phyloP scores from a whole-genome alignment of 2,329 filamentous ascomycete species.

The Drechslera avenae region DNA sequence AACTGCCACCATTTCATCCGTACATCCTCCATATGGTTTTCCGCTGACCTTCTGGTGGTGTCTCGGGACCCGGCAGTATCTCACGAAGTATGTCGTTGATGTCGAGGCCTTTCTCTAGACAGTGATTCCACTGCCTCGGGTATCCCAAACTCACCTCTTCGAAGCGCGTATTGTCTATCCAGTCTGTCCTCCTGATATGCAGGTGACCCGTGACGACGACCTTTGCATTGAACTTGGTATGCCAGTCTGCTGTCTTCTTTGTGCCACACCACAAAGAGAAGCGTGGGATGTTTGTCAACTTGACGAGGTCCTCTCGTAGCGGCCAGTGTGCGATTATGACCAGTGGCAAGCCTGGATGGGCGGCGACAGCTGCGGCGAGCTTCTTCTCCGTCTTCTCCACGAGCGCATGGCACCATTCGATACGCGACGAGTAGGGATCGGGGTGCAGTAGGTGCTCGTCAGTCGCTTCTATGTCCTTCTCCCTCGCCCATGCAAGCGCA shows the following conservation, averaged over 20 bases:
- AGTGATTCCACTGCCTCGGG: conserved; percentile 54
- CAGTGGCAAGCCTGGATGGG: conserved; percentile 43
- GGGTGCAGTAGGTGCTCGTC: conserved; percentile 54
- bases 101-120: conserved; percentile 50
- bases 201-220: conserved; percentile 55
- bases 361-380: conserved; percentile 42
- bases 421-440: conserved; percentile 52
- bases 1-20: conserved; percentile 19
- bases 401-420: conserved; percentile 53
- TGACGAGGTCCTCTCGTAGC: conserved; percentile 52
- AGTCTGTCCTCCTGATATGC: conserved; percentile 55
- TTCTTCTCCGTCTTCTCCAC: conserved; percentile 50
- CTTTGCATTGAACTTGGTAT: conserved; percentile 53
- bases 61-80: conserved; percentile 51
- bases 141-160: conserved; percentile 57
- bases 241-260: conserved; percentile 55
- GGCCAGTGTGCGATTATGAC: conserved; percentile 57
- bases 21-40: conserved; percentile 38
- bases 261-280: conserved; percentile 57
- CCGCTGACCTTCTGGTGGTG: conserved; percentile 29
- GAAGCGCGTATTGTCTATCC: conserved; percentile 53
- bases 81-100: conserved; percentile 54
- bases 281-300: conserved; percentile 50
- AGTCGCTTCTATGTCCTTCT: conserved; percentile 53
- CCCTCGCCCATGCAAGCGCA: conserved; percentile 55